phyloP scores from a whole-genome alignment of 805 yeast species.

The Ascoidea rubescens region DNA sequence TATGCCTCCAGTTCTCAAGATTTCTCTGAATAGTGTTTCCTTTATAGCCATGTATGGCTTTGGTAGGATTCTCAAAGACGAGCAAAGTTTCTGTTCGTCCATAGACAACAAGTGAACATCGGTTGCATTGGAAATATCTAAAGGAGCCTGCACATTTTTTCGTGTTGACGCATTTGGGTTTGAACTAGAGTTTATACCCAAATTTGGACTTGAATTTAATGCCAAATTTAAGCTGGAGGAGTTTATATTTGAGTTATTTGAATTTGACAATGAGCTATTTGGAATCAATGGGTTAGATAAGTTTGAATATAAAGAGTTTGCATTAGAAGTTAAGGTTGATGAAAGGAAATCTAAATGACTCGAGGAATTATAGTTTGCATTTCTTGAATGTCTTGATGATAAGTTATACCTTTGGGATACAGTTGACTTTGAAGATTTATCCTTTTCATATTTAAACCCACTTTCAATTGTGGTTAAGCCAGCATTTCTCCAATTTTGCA shows the following conservation, averaged over 20 bases:
- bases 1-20: constrained; percentile 72
- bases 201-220: not conserved
- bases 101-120: constrained; percentile 72
- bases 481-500: constrained; percentile 86
- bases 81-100: constrained; percentile 82
- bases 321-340: not conserved
- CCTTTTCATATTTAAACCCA: constrained; percentile 80
- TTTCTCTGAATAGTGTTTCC: constrained; percentile 77
- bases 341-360: not conserved
- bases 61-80: constrained; percentile 73
- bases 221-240: not conserved
- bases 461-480: constrained; percentile 78
- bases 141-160: constrained; percentile 33
- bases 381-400: constrained; percentile 18
- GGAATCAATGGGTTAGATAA: not conserved
- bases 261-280: not conserved
- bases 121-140: constrained; percentile 63
- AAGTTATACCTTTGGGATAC: constrained; percentile 41
- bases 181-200: not conserved
- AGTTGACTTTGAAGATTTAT: constrained; percentile 54
- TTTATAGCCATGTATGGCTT: constrained; percentile 91
- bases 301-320: not conserved
- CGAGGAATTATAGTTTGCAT: constrained; percentile 6
- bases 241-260: not conserved
- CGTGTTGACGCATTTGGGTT: constrained; percentile 11